Evolutionary conservation across 495 filamentous ascomycete genomes (phyloP).

Genomic region (Acidomyces sp.): DNA sequence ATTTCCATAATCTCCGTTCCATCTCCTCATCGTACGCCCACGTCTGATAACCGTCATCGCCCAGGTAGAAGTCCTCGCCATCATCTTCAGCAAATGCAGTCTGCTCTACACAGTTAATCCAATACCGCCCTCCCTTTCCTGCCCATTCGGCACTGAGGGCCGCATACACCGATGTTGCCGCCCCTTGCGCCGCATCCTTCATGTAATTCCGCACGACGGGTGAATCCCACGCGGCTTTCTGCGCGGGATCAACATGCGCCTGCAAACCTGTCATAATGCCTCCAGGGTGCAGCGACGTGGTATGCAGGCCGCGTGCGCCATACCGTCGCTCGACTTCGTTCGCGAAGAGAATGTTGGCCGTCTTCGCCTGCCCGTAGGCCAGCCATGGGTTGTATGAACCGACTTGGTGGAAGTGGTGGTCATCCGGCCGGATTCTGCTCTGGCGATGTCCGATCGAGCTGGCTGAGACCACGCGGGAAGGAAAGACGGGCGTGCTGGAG

Average conservation of each 20-base stretch:
- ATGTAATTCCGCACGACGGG: slow-evolving; percentile 2
- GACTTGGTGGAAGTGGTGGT: slow-evolving; percentile 29
- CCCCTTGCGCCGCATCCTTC: slow-evolving; percentile 25
- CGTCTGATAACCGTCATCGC: slow-evolving; percentile 25
- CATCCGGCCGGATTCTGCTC: slow-evolving; percentile 20
- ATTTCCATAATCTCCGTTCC: slow-evolving; percentile 35
- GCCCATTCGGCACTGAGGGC: slow-evolving; percentile 22
- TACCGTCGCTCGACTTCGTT: slow-evolving; percentile 23
- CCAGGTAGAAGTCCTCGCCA: slow-evolving; percentile 3
- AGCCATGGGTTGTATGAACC: slow-evolving; percentile 30
- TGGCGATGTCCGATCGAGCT: slow-evolving; percentile 31
- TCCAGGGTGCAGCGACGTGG: slow-evolving; percentile 19
- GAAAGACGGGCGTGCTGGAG: slow-evolving; percentile 27
- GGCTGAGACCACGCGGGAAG: slow-evolving; percentile 35
- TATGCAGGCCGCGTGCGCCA: slow-evolving; percentile 14
- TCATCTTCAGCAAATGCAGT: slow-evolving; percentile 1
- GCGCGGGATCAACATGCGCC: slow-evolving; percentile 1
- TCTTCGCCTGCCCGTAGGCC: slow-evolving; percentile 22
- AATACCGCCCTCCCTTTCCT: slow-evolving; percentile 22
- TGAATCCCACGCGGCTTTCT: background rate
- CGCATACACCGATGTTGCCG: slow-evolving; percentile 23
- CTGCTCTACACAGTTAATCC: slow-evolving; percentile 25
- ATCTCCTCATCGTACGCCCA: slow-evolving; percentile 29
- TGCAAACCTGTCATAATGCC: slow-evolving; percentile 16
- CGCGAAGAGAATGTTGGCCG: slow-evolving; percentile 25